Evolutionary conservation across 164 flowering plant genomes (phyloP), one percentile per base, ranked within the genome.

Genomic region (Amborella trichopoda): DNA sequence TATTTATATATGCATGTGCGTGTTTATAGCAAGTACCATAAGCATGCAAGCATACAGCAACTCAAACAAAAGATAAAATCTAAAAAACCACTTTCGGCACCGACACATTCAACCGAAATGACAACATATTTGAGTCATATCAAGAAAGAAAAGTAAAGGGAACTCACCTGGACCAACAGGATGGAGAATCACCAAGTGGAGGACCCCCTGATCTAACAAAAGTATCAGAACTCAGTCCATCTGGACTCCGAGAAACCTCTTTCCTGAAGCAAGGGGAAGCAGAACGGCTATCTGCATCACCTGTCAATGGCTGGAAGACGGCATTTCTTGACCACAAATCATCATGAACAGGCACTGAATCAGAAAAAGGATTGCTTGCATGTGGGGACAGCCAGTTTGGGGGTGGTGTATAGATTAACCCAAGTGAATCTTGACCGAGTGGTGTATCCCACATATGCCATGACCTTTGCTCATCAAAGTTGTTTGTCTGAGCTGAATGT

Each of bases 391-490:
- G 41, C 2, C 20, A 38, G 17, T 16, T 9, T 16, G 6, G 8
- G 6, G 41, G 16, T 38, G 41, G 54, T 13, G 74, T 75, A 58
- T 86, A 79, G 23, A 70, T 64, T 28, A 80, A 62, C 41, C 90
- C 78, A 16, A 81, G 64, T 46, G 81, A 69, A 61, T 83, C 94
- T 60, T 76, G 95, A 61, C 68, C 82, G 62, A 90, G 81, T 61
- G 81, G 60, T 28, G 73, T 64, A 30, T 64, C 73, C 98, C 98
- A 90, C 95, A 86, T 83, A 56, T 86, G 94, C 89, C 93, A 86
- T 20, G 84, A 59, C 18, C 71, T 67, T 2, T 24, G 57, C 44
- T 58, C 53, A 38, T 47, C 47, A 32, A 46, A 30, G 61, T 48
- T 60, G 23, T 51, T 62, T 21, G 66, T 51, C 49, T 63, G 75